phyloP scores from a whole-genome alignment of 2,329 filamentous ascomycete species.

The Fusarium sp. region DNA sequence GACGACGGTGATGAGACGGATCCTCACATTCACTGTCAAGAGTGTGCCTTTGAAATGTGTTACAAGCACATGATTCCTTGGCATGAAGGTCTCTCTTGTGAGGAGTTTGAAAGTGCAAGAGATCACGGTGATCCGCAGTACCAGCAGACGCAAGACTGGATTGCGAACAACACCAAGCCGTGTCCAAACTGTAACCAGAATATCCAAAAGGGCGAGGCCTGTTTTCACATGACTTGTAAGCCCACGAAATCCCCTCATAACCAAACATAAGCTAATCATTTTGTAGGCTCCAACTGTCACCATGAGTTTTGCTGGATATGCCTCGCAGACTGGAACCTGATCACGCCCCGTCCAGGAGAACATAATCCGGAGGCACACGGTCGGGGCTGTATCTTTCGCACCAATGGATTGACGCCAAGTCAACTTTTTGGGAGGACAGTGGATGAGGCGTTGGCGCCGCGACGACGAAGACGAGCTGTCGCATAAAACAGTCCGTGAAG shows the following conservation, averaged over 20 bases:
- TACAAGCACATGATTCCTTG: constrained; percentile 17
- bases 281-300: constrained; percentile 7
- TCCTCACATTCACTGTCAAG: constrained; percentile 9
- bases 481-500: neutral
- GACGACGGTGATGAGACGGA: neutral
- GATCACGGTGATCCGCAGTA: constrained; percentile 1
- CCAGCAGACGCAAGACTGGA: constrained; percentile 9
- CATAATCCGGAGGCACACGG: constrained; percentile 17
- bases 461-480: neutral
- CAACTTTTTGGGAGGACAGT: constrained; percentile 3
- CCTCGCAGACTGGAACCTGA: constrained; percentile 20
- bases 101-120: neutral
- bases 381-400: constrained; percentile 12
- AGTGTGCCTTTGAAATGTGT: constrained; percentile 21
- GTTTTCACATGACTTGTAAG: constrained; percentile 27
- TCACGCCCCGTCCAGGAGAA: neutral
- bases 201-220: constrained; percentile 15
- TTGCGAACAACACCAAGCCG: constrained; percentile 10
- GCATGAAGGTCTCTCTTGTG: constrained; percentile 7
- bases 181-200: constrained; percentile 14
- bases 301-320: constrained; percentile 28
- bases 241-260: neutral
- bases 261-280: neutral
- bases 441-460: neutral
- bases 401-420: constrained; percentile 11